Conservation (phyloP, 108 stramenopile species). For the Nannochloropsis gaditana region DNA sequence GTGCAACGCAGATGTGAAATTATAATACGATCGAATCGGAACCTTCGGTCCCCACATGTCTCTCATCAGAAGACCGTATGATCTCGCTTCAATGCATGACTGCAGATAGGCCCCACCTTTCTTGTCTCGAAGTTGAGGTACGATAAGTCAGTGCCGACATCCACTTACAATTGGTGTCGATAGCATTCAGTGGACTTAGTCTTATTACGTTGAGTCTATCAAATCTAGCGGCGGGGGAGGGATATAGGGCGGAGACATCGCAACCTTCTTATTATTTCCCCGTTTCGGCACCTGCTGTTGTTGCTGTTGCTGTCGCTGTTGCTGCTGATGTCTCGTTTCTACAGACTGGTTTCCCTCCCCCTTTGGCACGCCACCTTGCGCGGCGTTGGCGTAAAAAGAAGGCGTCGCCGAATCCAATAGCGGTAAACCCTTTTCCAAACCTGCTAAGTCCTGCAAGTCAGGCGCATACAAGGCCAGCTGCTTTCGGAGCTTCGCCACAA, state of each 20-base stretch:
- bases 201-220: background rate
- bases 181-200: too few relatives aligned
- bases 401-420: slow-evolving; percentile 3
- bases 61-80: too few relatives aligned
- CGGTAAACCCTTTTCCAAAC: background rate
- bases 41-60: too few relatives aligned
- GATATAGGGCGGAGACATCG: background rate
- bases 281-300: background rate
- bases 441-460: background rate
- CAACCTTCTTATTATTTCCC: background rate
- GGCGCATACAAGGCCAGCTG: background rate
- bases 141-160: too few relatives aligned
- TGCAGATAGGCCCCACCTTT: too few relatives aligned
- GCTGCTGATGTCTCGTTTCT: background rate
- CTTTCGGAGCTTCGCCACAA: background rate
- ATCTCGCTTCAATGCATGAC: too few relatives aligned
- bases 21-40: too few relatives aligned
- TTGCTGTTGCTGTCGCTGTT: background rate
- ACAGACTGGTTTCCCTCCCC: background rate
- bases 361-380: background rate
- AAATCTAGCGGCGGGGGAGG: background rate
- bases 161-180: too few relatives aligned
- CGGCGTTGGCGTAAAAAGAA: background rate
- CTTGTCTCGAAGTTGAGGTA: too few relatives aligned
- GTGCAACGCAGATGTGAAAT: too few relatives aligned